Evolutionary conservation across 371 early-diverging fungal species (phyloP).

Genomic region (Rhizomucor pusillus): DNA sequence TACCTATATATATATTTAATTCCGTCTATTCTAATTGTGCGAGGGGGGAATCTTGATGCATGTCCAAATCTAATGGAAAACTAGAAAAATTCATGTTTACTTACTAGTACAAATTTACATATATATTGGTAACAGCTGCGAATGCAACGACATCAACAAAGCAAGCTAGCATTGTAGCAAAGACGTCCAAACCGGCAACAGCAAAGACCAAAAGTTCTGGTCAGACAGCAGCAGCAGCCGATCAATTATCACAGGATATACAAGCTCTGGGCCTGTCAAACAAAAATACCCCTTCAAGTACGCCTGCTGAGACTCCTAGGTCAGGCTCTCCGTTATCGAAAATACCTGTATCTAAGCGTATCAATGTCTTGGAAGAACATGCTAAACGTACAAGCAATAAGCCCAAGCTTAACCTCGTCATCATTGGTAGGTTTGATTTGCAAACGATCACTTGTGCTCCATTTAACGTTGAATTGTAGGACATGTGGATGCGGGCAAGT

Average conservation of each 20-base stretch:
- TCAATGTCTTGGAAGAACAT: slow-evolving; percentile 77
- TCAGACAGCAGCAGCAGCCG: slow-evolving; percentile 13
- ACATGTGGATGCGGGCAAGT: slow-evolving; percentile 99
- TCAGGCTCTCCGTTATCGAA: slow-evolving; percentile 35
- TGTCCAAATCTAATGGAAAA: background rate
- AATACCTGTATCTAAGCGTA: slow-evolving; percentile 47
- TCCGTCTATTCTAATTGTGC: background rate
- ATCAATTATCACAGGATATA: slow-evolving; percentile 51
- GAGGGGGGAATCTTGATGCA: background rate
- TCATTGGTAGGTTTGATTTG: slow-evolving; percentile 62
- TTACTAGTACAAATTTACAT: too few relatives aligned
- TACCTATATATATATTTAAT: too few relatives aligned
- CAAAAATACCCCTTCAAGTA: slow-evolving; percentile 13
- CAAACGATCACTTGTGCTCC: background rate
- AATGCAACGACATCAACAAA: too few relatives aligned
- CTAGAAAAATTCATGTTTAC: too few relatives aligned
- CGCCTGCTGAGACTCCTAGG: slow-evolving; percentile 19
- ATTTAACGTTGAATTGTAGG: slow-evolving; percentile 46
- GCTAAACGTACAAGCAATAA: slow-evolving; percentile 69
- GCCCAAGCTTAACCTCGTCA: slow-evolving; percentile 77
- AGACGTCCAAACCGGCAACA: slow-evolving; percentile 10
- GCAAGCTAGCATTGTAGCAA: too few relatives aligned
- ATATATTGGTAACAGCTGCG: too few relatives aligned
- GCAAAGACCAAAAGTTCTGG: slow-evolving; percentile 3
- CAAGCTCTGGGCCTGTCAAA: slow-evolving; percentile 43